Evolutionary conservation across 2,329 filamentous ascomycete species (phyloP), one percentile per base, ranked within the genome.

Genomic region (Esteya vermicola): DNA sequence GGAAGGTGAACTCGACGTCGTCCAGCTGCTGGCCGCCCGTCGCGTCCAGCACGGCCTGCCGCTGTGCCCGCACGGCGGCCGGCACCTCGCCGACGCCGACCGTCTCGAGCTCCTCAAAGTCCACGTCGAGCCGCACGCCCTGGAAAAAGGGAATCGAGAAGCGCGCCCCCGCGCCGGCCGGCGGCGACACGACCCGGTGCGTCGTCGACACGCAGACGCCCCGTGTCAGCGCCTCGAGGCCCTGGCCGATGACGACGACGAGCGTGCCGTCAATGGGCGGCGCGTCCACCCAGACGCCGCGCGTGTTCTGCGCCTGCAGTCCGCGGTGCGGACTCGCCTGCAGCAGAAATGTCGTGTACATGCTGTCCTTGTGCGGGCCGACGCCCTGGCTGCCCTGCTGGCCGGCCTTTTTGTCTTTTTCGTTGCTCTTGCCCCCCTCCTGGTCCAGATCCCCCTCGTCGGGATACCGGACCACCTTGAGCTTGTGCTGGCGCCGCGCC

Each of bases 121-220:
- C 72, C 0, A 83, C 77, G 55, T 86, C 82, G 42, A 84, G 77
- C 51, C 77, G 76, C 44, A 93, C 82, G 19, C 85, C 85, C 56
- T 91, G 85, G 63, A 93, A 93, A 61, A 93, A 93, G 0, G 85
- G 85, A 36, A 93, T 80, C 8, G 76, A 83, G 62, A 78, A 89
- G 40, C 85, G 67, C 25, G 85, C 67, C 4, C 84, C 85, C 9
- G 71, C 63, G 12, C 82, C 84, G 8, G 74, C 72, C 1, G 63
- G 53, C 0, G 85, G 85, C 23, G 75, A 81, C n/a, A 91, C 65
- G 27, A 93, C 85, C 9, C 85, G 71, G 58, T 93, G 85, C 31
- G 85, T 91, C 3, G 85, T 93, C 46, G 75, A 73, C 47, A 80
- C 76, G 56, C 85, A 91, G 3, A 91, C 85, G 25, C 85, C 85